Base-by-base conservation (phyloP, 805 yeast genomes). In the Hanseniaspora hatyaiensis region DNA sequence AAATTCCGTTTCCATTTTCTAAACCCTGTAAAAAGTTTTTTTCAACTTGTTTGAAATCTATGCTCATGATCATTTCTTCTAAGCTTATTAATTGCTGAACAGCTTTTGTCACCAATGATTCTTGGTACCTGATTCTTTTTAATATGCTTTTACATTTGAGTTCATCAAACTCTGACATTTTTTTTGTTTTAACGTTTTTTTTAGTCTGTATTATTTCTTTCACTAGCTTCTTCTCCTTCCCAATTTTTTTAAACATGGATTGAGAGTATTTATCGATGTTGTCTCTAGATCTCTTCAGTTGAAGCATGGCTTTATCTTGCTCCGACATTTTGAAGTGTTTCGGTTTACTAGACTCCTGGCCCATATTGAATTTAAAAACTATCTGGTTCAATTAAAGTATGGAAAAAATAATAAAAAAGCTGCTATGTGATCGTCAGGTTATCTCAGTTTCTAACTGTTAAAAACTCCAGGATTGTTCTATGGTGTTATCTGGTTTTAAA, bases 41-140 rank as follows among this genome's bases (percentile, higher is more conserved):
- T 59, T 92, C 97, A 28, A 92, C 78, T 50, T 85, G 65, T 57
- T 94, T 89, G 65, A 86, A 87, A 63, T 92, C 97, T 31, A 92
- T 82, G 8, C 79, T 79, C 19, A 78, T 73, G 8, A 85, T 81
- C 61, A 92, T 72, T 51, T 76, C 73, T 60, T 89, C 96, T 31
- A 92, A 63, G 32, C 82, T 81, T 49, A 78, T 80, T 26, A 88
- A 67, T 63, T 92, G 98, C 36, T 73, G 76, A 32, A 78, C 81
- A 0, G 95, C 81, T 53, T 79, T 80, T 20, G 66, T 65, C 2
- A 89, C 65, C n/a, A 82, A 65, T 31, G 75, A 71, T 54, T 82
- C 77, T 62, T 92, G 97, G 58, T 83, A 87, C 59, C 86, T 88
- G 55, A 82, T 77, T 61, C 82, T 75, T 56, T 82, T 72, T 51